These are phyloP conservation scores for Parastagonospora nodorum DNA, from an alignment of 2,329 filamentous ascomycete genomes.

Conservation along the genomic window DNA sequence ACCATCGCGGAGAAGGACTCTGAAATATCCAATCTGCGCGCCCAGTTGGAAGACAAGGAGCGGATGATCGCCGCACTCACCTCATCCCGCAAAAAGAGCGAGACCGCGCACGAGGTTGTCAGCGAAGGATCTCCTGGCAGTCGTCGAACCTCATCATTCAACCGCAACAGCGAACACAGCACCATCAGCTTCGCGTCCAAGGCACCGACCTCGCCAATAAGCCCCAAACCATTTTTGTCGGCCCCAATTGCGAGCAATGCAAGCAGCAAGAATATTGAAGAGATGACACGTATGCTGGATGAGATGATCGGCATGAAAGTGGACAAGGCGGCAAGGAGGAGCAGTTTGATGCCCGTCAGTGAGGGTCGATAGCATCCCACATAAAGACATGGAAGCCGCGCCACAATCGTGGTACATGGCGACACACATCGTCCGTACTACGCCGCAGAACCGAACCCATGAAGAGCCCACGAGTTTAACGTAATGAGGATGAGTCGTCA, in stretches of 20 bases:
- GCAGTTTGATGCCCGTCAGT: conserved; percentile 31
- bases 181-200: conserved; percentile 35
- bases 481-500: conserved; percentile 31
- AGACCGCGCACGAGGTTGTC: conserved; percentile 68
- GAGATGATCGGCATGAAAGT: conserved; percentile 92
- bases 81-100: conserved; percentile 82
- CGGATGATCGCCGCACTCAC: conserved; percentile 87
- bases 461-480: conserved; percentile 18
- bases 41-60: conserved; percentile 91
- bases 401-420: conserved; percentile 3
- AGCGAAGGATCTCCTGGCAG: conserved; percentile 44
- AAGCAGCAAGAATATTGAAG: conserved; percentile 75
- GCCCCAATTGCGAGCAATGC: conserved; percentile 28
- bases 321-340: conserved; percentile 59
- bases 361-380: conserved; percentile 20
- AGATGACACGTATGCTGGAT: conserved; percentile 91
- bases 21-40: conserved; percentile 89
- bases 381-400: conserved; percentile 6
- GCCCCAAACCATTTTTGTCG: conserved; percentile 24
- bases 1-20: conserved; percentile 85
- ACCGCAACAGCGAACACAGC: conserved; percentile 35
- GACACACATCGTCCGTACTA: conserved; percentile 2
- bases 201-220: conserved; percentile 30
- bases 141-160: conserved; percentile 42
- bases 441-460: conserved; percentile 5